Evolutionary conservation across 306 rosid genomes (phyloP).

Genomic region (Cucumis cinereus): DNA sequence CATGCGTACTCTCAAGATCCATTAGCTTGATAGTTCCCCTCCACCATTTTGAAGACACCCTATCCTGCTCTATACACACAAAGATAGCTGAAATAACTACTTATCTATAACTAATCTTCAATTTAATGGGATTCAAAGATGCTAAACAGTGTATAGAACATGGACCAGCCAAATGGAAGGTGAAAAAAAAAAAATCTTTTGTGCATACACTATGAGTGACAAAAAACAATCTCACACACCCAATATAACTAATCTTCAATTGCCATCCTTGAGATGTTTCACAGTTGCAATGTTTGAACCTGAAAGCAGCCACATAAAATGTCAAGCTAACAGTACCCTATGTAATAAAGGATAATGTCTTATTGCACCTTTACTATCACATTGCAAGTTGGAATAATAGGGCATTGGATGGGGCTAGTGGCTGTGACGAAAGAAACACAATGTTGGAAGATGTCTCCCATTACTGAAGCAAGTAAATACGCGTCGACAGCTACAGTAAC

Average conservation of each 20-base stretch:
- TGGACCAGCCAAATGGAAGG: neutral
- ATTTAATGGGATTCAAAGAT: neutral
- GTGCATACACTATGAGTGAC: neutral
- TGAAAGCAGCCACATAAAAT: slow-evolving; percentile 1
- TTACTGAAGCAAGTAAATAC: slow-evolving; percentile 4
- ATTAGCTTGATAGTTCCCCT: neutral
- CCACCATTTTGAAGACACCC: neutral
- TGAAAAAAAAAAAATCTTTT: neutral
- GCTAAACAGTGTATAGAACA: slow-evolving; percentile 3
- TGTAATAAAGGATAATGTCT: slow-evolving; percentile 3
- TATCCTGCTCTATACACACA: neutral
- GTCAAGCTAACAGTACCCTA: slow-evolving; percentile 1
- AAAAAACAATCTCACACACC: neutral
- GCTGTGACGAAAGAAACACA: slow-evolving; percentile 1
- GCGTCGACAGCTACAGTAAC: neutral
- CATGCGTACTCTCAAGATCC: neutral
- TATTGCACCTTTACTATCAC: slow-evolving; percentile 7
- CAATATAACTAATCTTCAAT: neutral
- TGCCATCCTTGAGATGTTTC: neutral
- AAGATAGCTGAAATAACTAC: neutral
- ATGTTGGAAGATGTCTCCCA: slow-evolving; percentile 8
- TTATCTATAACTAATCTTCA: neutral
- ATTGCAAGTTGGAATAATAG: neutral
- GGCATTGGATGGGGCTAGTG: slow-evolving; percentile 6
- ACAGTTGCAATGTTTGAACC: neutral